phyloP scores from a whole-genome alignment of 1,139 yeast genomes.

The Magnusiomyces suaveolens region DNA sequence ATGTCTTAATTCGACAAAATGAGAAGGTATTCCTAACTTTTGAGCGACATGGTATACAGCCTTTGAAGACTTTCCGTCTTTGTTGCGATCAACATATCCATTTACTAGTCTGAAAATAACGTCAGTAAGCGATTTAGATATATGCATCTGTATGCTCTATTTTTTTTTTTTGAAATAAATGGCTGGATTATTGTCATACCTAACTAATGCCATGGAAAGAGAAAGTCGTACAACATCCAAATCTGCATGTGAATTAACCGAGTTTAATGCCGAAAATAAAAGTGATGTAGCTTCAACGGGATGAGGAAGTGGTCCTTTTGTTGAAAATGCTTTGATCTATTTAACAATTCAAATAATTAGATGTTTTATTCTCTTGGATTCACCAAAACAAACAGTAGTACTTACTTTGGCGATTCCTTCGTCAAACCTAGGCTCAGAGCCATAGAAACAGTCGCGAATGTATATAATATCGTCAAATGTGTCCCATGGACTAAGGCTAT shows the following conservation, averaged over 20 bases:
- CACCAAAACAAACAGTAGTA: neutral
- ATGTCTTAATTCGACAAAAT: slow-evolving; percentile 85
- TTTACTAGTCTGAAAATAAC: slow-evolving; percentile 60
- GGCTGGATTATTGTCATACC: too few species aligned
- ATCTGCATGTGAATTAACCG: slow-evolving; percentile 36
- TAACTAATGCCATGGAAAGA: slow-evolving; percentile 65
- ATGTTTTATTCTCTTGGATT: neutral
- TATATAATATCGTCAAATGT: neutral
- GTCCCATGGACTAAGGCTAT: neutral
- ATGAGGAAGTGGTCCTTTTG: slow-evolving; percentile 67
- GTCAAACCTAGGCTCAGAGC: neutral
- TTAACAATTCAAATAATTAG: slow-evolving; percentile 38
- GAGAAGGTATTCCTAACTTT: slow-evolving; percentile 58
- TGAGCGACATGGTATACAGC: slow-evolving; percentile 71
- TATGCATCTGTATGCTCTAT: too few species aligned
- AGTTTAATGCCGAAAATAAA: slow-evolving; percentile 45
- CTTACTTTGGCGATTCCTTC: neutral
- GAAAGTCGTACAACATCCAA: slow-evolving; percentile 37
- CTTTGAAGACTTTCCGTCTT: slow-evolving; percentile 66
- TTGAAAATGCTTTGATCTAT: slow-evolving; percentile 49
- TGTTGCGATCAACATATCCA: slow-evolving; percentile 81
- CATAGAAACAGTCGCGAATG: neutral
- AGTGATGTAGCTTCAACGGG: slow-evolving; percentile 68
- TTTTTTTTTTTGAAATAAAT: too few species aligned
- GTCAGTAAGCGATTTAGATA: too few species aligned